Evolutionary conservation across 176 grass and related monocot genomes (phyloP), one percentile per base, ranked within the genome.

Genomic region (Phragmites australis): DNA sequence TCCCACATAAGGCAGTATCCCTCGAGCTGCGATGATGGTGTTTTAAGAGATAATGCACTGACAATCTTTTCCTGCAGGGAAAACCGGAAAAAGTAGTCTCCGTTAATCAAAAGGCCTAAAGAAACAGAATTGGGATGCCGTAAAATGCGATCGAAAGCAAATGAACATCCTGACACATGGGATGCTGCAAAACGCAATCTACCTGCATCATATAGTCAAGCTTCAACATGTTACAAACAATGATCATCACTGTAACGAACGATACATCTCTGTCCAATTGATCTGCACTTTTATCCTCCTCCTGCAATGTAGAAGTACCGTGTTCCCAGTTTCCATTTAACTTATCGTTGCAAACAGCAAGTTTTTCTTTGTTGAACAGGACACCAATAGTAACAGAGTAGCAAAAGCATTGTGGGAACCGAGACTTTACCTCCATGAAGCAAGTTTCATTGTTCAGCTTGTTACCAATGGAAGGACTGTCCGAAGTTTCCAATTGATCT

Each of bases 1-100:
- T 90, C 85, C 94, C 94, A 94, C 89, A 92, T 90, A 14, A 90
- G 78, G 58, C 84, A 88, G 49, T 94, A 94, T 31, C 81, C 80
- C 45, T 94, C 89, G 0, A 94, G 82, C 73, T 97, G 85, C 1
- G 62, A 45, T 5, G 76, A 80, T 17, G 89, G 47, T 68, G 85
- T 87, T 45, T 86, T 88, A 45, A 90, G 65, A 51, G 70, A 82
- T 25, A 97, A 52, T 56, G 82, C 63, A 25, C 14, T 5, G 48
- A 94, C 72, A 53, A 94, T 92, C 34, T 85, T 94, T 78, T 88
- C 87, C 94, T 97, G 85, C 43, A 80, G 34, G 30, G 22, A n/a
- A 65, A 47, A 47, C 1, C n/a, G n/a, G n/a, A n/a, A n/a, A n/a
- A 22, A 15, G 61, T 5, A 59, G 12, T 23, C 59, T 17, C 49